These are phyloP conservation scores for Clohesyomyces aquaticus DNA, from an alignment of 495 filamentous ascomycete species.

Conservation along the genomic window DNA sequence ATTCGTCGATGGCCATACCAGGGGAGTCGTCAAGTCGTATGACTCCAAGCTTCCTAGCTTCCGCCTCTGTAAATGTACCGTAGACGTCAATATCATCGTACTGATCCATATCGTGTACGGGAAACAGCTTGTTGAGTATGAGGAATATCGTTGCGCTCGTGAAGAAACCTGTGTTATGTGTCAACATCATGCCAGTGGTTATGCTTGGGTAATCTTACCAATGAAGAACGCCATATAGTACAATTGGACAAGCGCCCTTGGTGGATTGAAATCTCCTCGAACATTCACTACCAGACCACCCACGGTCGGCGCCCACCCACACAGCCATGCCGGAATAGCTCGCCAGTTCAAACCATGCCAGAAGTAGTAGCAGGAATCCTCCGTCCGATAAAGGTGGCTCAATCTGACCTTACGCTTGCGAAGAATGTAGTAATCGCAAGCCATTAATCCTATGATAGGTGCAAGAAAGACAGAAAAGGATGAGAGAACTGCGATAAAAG, in stretches of 20 bases:
- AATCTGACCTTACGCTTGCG: slow-evolving; percentile 44
- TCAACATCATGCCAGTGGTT: not conserved
- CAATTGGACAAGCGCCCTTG: slow-evolving; percentile 40
- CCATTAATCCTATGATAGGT: slow-evolving; percentile 51
- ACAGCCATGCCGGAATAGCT: slow-evolving; percentile 45
- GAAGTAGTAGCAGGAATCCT: slow-evolving; percentile 45
- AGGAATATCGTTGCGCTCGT: slow-evolving; percentile 44
- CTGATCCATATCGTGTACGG: slow-evolving; percentile 42
- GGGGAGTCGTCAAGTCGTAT: slow-evolving; percentile 25
- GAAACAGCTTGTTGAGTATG: slow-evolving; percentile 41
- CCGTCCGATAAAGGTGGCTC: slow-evolving; percentile 42
- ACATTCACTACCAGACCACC: slow-evolving; percentile 45
- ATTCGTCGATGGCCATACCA: not conserved
- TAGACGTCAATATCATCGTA: slow-evolving; percentile 43
- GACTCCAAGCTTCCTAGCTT: slow-evolving; percentile 45
- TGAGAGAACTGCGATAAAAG: slow-evolving; percentile 55
- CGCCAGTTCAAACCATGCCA: slow-evolving; percentile 49
- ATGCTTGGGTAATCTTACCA: slow-evolving; percentile 28
- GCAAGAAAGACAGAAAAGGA: slow-evolving; percentile 57
- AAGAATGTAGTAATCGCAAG: slow-evolving; percentile 47
- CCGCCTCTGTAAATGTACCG: slow-evolving; percentile 44
- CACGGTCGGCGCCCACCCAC: slow-evolving; percentile 46
- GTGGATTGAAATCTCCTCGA: slow-evolving; percentile 35
- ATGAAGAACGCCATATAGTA: slow-evolving; percentile 50
- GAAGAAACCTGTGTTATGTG: slow-evolving; percentile 44